Conservation (phyloP, 2,329 filamentous ascomycete species). For the Ambrosiella beaveri region DNA sequence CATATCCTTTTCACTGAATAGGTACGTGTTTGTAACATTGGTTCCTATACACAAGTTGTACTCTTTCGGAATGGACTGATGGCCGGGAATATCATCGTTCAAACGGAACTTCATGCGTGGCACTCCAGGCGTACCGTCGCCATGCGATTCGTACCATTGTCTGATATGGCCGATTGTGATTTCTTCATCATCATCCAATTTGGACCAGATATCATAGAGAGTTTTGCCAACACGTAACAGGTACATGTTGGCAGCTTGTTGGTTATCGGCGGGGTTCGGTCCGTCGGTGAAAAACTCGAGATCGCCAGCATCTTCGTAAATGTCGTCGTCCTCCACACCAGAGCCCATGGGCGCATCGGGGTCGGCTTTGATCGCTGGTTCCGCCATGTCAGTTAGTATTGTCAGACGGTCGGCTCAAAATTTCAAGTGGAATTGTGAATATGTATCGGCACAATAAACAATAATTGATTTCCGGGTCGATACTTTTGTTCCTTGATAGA, state of each 20-base stretch:
- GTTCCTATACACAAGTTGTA: constrained; percentile 61
- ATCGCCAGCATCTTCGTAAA: constrained; percentile 44
- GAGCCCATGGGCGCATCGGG: constrained; percentile 22
- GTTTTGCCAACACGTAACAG: constrained; percentile 63
- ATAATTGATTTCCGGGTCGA: no score
- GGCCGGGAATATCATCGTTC: constrained; percentile 42
- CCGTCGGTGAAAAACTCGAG: constrained; percentile 34
- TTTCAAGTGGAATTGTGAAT: no score
- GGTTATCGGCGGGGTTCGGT: constrained; percentile 19
- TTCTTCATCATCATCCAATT: constrained; percentile 61
- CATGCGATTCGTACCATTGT: constrained; percentile 34
- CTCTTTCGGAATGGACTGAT: constrained; percentile 67
- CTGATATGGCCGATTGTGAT: constrained; percentile 64
- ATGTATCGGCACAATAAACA: no score
- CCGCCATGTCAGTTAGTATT: constrained; percentile 5
- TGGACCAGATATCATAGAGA: constrained; percentile 62
- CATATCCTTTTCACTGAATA: constrained; percentile 60
- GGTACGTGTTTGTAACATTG: constrained; percentile 61
- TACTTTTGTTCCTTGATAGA: no score
- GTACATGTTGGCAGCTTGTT: constrained; percentile 35
- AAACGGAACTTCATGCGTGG: constrained; percentile 49
- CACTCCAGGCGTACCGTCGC: constrained; percentile 14
- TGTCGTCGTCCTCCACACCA: constrained; percentile 44
- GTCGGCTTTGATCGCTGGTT: constrained; percentile 29
- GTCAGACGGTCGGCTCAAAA: neutral